Conservation (phyloP, 2,329 filamentous ascomycete genomes). For the Pleoardoris graminearum region DNA sequence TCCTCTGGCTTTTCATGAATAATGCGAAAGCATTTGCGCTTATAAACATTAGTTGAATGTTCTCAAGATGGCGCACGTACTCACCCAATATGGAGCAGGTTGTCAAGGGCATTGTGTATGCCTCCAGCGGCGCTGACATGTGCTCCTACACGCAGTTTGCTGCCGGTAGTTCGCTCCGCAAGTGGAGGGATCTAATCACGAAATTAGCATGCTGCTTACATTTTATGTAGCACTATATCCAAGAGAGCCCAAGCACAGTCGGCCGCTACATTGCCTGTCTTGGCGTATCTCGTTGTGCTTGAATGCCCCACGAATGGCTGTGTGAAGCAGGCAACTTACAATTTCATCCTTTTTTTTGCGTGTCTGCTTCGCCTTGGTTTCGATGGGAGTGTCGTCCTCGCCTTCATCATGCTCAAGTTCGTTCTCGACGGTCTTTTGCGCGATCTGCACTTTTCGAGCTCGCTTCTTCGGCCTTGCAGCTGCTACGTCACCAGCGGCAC, state of each 20-base stretch:
- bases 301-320: too few relatives aligned
- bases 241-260: too few relatives aligned
- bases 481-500: constrained; percentile 6
- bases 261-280: too few relatives aligned
- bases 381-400: constrained; percentile 12
- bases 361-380: constrained; percentile 45
- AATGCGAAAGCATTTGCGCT: constrained; percentile 90
- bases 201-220: neutral
- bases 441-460: constrained; percentile 21
- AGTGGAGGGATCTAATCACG: constrained; percentile 59
- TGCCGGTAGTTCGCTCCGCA: constrained; percentile 67
- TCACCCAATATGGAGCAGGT: constrained; percentile 73
- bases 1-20: constrained; percentile 94
- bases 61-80: constrained; percentile 8
- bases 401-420: constrained; percentile 16
- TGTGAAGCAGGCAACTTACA: constrained; percentile 16
- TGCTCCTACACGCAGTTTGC: constrained; percentile 86
- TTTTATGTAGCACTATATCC: too few relatives aligned
- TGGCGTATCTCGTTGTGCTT: too few relatives aligned
- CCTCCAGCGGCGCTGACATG: constrained; percentile 91
- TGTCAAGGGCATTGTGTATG: constrained; percentile 83
- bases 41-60: constrained; percentile 29
- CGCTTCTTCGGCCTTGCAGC: constrained; percentile 17
- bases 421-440: constrained; percentile 18
- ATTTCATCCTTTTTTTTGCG: constrained; percentile 60